Evolutionary conservation across 2,329 filamentous ascomycete species (phyloP), one percentile per base, ranked within the genome.

Genomic region (Pseudohalonectria lignicola): DNA sequence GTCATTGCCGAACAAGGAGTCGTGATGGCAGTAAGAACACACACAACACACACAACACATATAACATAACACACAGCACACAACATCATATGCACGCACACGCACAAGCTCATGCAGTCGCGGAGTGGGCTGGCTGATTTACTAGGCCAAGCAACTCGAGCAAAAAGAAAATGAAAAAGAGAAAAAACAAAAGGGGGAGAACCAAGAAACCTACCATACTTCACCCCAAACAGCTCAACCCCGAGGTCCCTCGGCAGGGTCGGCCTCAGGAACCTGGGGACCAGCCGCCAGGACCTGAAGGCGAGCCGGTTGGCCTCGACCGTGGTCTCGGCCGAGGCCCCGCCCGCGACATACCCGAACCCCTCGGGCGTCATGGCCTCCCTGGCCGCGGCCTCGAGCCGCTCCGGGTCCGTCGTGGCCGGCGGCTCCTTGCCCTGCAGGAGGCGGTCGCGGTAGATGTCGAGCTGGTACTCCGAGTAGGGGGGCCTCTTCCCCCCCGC

Each of bases 301-400:
- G 74, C 73, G 16, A 71, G 56, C 7, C 67, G 62, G 47, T 79
- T 79, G 31, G 72, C 71, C 36, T 72, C 68, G 63, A 76, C 71
- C 0, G 77, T 82, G 3, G 72, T 64, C 28, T 67, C 63, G 47
- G 78, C 74, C 2, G 76, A 74, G 1, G 76, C 76, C 6, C 73
- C 74, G n/a, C 76, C 75, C 13, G 66, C 61, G 18, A 79, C 68
- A 55, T 81, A 82, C 43, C 71, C 71, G 50, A 70, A 80, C 7
- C 66, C 60, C 10, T 64, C 61, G 2, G 56, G 53, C 16, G 57
- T 53, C 55, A 79, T 61, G 12, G 52, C 55, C 39, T 64, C 55
- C 37, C 59, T 60, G 2, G 76, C 76, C 46, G 76, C 67, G 20
- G 63, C 61, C 47, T 79, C 68, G 4, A 79, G 61, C 38, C 63